Evolutionary conservation across 139 green algal genomes (phyloP).

Genomic region (Tetradesmus lagerheimii): DNA sequence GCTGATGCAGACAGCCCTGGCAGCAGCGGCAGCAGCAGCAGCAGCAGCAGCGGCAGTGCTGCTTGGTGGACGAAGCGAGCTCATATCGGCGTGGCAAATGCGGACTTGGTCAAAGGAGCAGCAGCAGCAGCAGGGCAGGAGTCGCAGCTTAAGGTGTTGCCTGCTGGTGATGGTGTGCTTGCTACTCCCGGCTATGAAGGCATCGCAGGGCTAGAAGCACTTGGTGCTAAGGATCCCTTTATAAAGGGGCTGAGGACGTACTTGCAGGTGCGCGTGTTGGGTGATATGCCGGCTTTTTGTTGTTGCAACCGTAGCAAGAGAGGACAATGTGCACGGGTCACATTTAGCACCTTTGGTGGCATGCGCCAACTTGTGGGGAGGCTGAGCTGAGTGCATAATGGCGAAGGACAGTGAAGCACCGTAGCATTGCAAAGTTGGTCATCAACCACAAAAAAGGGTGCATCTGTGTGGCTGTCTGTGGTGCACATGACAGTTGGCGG

Average conservation of each 20-base stretch:
- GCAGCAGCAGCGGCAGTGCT: neutral
- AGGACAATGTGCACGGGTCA: too few relatives aligned
- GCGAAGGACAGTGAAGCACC: too few relatives aligned
- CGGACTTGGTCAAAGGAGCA: slow-evolving; percentile 31
- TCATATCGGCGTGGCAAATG: neutral
- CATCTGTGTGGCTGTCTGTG: too few relatives aligned
- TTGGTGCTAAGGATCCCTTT: neutral
- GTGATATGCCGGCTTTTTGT: too few relatives aligned
- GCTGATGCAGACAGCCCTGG: neutral
- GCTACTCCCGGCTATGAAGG: neutral
- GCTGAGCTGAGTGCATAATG: too few relatives aligned
- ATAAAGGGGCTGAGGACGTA: slow-evolving; percentile 8
- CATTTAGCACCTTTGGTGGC: too few relatives aligned
- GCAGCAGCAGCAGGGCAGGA: neutral
- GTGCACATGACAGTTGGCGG: too few relatives aligned
- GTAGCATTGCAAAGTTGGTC: too few relatives aligned
- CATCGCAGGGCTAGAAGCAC: neutral
- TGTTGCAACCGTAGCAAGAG: too few relatives aligned
- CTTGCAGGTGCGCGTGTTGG: neutral
- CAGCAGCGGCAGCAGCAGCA: neutral
- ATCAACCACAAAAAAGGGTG: too few relatives aligned
- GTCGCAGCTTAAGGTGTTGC: neutral
- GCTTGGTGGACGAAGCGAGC: slow-evolving; percentile 23
- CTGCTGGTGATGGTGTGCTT: neutral
- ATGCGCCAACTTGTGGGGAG: too few relatives aligned